Conservation (phyloP, 495 filamentous ascomycete genomes). For the Penicillium bialowiezense region DNA sequence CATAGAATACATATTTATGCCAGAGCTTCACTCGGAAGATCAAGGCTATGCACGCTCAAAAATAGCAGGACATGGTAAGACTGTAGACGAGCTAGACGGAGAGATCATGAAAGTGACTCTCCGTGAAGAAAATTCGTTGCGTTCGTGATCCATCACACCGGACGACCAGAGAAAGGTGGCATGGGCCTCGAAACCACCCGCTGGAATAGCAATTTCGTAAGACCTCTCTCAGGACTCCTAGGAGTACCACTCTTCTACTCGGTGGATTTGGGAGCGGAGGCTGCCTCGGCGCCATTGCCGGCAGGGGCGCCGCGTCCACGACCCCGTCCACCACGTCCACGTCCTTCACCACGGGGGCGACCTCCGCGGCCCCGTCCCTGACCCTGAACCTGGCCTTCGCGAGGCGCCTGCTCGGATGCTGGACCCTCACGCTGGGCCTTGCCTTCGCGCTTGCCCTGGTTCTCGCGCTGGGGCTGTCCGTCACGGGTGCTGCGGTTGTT, state of each 20-base stretch:
- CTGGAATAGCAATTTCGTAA: background rate
- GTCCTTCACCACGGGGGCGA: constrained; percentile 35
- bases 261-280: constrained; percentile 12
- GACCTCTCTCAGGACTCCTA: background rate
- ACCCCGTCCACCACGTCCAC: constrained; percentile 37
- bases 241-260: constrained; percentile 11
- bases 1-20: constrained; percentile 36
- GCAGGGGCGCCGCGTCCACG: constrained; percentile 33
- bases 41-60: constrained; percentile 44
- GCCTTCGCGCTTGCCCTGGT: constrained; percentile 49
- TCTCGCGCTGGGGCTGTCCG: constrained; percentile 25
- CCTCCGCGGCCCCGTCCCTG: constrained; percentile 52
- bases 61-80: constrained; percentile 34
- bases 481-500: constrained; percentile 18
- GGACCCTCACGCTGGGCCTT: constrained; percentile 34
- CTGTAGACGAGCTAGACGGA: constrained; percentile 22
- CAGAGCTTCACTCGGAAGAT: constrained; percentile 21
- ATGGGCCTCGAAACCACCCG: background rate
- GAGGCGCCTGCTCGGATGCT: constrained; percentile 36
- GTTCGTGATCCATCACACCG: constrained; percentile 46
- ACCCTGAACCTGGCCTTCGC: constrained; percentile 34
- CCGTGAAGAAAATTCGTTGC: constrained; percentile 42
- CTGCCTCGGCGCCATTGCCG: constrained; percentile 1
- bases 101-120: constrained; percentile 14
- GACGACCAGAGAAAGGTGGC: constrained; percentile 21